A percentile compares a stretch with the other conserved stretches of the same genome.
Conservation (phyloP, 2,329 filamentous ascomycete species). For the Diaporthe nobilis region DNA sequence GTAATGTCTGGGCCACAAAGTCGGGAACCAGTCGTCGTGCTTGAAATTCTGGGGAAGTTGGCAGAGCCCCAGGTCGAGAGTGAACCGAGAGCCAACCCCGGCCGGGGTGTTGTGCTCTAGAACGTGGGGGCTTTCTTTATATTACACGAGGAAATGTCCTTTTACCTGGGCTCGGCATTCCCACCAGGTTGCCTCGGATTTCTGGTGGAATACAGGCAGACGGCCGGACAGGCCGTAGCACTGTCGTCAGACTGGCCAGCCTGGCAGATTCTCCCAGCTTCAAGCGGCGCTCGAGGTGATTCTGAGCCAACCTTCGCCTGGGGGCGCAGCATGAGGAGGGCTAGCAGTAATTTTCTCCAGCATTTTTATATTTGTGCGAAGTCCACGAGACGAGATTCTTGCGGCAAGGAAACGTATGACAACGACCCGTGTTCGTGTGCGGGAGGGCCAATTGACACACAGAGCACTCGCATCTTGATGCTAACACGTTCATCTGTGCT, state of each 20-base stretch:
- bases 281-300: neutral
- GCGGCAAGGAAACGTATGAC: no score
- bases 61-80: slow-evolving; percentile 26
- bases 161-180: slow-evolving; percentile 2
- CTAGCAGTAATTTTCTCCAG: neutral
- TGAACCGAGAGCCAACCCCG: slow-evolving; percentile 16
- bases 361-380: neutral
- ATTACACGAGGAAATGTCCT: slow-evolving; percentile 17
- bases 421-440: neutral
- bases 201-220: neutral
- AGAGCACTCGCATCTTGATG: neutral
- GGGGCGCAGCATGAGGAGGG: neutral
- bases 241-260: neutral
- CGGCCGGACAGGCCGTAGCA: neutral
- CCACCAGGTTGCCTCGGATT: neutral
- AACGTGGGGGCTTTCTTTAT: slow-evolving; percentile 4
- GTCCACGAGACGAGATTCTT: no score
- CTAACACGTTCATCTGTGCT: no score
- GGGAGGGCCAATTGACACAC: neutral
- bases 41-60: slow-evolving; percentile 20
- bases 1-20: slow-evolving; percentile 9
- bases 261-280: neutral
- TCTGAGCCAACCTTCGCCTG: neutral
- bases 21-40: slow-evolving; percentile 29
- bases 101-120: slow-evolving; percentile 22